These are phyloP conservation scores for Penicillium goetzii DNA, from an alignment of 495 filamentous ascomycete genomes.

Conservation along the genomic window DNA sequence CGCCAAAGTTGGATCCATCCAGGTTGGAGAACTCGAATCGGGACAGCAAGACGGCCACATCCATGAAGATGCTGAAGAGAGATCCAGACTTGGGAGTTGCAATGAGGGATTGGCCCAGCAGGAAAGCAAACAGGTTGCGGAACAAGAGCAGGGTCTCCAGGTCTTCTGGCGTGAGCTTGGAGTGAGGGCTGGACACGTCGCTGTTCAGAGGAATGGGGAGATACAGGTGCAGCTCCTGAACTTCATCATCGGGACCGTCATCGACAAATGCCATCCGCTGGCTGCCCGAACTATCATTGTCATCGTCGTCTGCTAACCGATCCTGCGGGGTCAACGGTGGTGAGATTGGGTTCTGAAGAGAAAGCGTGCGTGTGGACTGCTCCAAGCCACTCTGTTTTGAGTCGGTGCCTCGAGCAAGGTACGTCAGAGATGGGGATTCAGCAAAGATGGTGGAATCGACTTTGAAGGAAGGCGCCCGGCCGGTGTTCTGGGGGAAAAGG, in stretches of 20 bases:
- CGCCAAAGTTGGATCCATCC: constrained; percentile 82
- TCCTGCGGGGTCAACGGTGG: constrained; percentile 44
- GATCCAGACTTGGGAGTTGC: constrained; percentile 68
- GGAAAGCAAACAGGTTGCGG: constrained; percentile 90
- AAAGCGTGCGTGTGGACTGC: constrained; percentile 46
- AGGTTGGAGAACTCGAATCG: constrained; percentile 78
- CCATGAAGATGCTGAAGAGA: constrained; percentile 74
- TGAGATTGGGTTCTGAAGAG: constrained; percentile 45
- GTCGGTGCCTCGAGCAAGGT: constrained; percentile 68
- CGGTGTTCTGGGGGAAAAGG: constrained; percentile 69
- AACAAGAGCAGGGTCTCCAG: constrained; percentile 72
- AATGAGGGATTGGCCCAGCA: constrained; percentile 78
- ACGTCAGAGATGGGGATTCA: constrained; percentile 69
- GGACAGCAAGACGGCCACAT: constrained; percentile 68
- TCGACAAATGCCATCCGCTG: constrained; percentile 48
- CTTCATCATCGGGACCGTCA: constrained; percentile 45
- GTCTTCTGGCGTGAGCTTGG: constrained; percentile 55
- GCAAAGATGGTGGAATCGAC: constrained; percentile 71
- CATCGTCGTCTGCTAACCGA: constrained; percentile 40
- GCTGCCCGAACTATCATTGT: constrained; percentile 49
- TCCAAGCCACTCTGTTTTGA: constrained; percentile 42
- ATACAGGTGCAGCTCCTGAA: constrained; percentile 69
- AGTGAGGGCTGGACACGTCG: constrained; percentile 47
- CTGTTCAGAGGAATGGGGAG: constrained; percentile 62
- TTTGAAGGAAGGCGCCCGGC: constrained; percentile 75